Evolutionary conservation across 2,329 filamentous ascomycete species (phyloP), one percentile per base, ranked within the genome.

Genomic region (Phyllosticta capitalensis): DNA sequence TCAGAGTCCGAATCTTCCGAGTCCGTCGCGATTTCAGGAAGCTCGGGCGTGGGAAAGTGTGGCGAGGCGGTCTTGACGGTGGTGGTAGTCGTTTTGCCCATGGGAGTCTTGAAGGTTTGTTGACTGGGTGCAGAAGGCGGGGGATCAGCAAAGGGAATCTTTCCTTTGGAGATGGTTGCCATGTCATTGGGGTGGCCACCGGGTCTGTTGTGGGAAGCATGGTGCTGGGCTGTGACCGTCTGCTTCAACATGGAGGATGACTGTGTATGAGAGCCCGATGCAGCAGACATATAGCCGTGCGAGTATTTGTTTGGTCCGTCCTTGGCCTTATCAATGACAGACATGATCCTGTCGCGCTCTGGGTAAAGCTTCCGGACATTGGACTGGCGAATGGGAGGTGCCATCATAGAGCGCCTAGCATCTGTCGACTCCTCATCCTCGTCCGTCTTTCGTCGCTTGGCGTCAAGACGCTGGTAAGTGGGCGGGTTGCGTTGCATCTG

Each of bases 11-110:
- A 88, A 61, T 95, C 90, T 67, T 96, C 92, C 28, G 90, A 91
- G 70, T 99, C 95, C 1, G 94, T 97, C 64, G 91, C 85, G 66
- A 99, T 97, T 66, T 99, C 94, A 0, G 94, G 92, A 2, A 99
- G 83, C 61, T 99, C 94, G 62, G 92, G 90, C 66, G 90, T 92
- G 62, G 87, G 88, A 75, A 95, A 95, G 56, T 89, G 84, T 1
- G 91, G 91, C 1, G 91, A 95, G 28, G 88, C 87, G 67, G 88
- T 89, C 61, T 78, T 78, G 2, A 76, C 77, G 84, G 86, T 86
- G 61, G 75, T 69, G 71, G 24, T 74, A 66, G 65, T 55, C 64
- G 17, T 28, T 7, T 54, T 51, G 24, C 85, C 81, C 9, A 81
- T 84, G 1, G 88, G 86, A 17, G 88, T 89, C 77, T 91, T 91